Evolutionary conservation across 169 alveolate species (phyloP).

Genomic region (Plasmodium adleri): DNA sequence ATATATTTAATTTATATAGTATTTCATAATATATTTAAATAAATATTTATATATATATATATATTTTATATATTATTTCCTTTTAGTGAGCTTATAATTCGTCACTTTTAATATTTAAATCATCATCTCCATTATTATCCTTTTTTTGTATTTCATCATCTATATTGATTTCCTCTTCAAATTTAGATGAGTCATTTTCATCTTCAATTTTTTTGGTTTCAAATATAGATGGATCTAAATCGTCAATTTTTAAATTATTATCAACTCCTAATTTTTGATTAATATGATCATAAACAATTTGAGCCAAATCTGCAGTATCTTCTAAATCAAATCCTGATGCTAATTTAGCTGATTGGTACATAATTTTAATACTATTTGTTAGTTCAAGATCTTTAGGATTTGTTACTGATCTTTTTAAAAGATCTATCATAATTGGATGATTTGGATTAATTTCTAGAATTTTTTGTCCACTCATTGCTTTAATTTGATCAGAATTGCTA

Average conservation of each 20-base stretch:
- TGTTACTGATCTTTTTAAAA: slow-evolving; percentile 77
- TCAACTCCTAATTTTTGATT: slow-evolving; percentile 75
- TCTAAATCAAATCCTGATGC: slow-evolving; percentile 87
- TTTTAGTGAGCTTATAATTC: slow-evolving; percentile 18
- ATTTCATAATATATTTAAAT: too few species aligned
- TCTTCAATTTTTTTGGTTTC: slow-evolving; percentile 73
- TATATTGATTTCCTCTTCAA: slow-evolving; percentile 58
- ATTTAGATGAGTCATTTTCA: slow-evolving; percentile 10
- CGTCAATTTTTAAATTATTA: slow-evolving; percentile 70
- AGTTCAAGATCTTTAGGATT: slow-evolving; percentile 75
- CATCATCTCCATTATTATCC: slow-evolving; percentile 2
- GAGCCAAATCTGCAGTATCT: slow-evolving; percentile 79
- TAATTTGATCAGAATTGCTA: slow-evolving; percentile 83
- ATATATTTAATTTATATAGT: too few species aligned
- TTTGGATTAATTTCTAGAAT: slow-evolving; percentile 97
- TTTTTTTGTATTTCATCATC: slow-evolving; percentile 59
- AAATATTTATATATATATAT: too few species aligned
- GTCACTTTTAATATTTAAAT: slow-evolving; percentile 16
- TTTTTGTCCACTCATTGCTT: slow-evolving; percentile 86
- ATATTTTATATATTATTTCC: background rate
- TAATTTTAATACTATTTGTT: slow-evolving; percentile 77
- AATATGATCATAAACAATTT: slow-evolving; percentile 75
- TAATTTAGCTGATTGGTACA: slow-evolving; percentile 86
- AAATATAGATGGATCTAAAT: slow-evolving; percentile 69
- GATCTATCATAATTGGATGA: slow-evolving; percentile 94